A percentile compares a stretch with the other conserved stretches of the same genome.
Evolutionary conservation across 805 yeast genomes (phyloP).

Genomic region (Cyberlindnera suaveolens): DNA sequence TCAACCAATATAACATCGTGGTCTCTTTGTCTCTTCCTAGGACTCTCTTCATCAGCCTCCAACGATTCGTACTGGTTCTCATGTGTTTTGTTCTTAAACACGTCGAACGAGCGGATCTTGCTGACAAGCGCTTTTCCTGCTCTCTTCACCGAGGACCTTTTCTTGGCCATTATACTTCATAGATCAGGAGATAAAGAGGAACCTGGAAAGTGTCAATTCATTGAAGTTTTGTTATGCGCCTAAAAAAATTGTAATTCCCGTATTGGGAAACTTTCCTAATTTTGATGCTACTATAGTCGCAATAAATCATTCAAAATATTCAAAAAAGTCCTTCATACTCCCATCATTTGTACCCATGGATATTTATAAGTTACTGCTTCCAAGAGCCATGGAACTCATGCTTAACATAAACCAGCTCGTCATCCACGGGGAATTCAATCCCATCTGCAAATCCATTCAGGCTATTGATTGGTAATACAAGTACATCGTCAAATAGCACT

Average conservation of each 20-base stretch:
- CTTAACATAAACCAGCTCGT: conserved; percentile 9
- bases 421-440: conserved; percentile 4
- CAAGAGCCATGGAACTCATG: conserved; percentile 20
- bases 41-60: conserved; percentile 5
- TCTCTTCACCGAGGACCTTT: conserved; percentile 4
- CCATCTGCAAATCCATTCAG: conserved; percentile 18
- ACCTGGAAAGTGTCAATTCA: too few relatives aligned
- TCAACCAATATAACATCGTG: conserved; percentile 1
- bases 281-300: too few relatives aligned
- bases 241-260: too few relatives aligned
- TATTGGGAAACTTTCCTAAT: too few relatives aligned
- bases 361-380: conserved; percentile 5
- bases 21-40: conserved; percentile 3
- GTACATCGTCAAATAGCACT: conserved; percentile 16
- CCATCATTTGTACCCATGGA: too few relatives aligned
- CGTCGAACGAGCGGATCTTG: conserved; percentile 15
- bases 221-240: too few relatives aligned
- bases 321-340: too few relatives aligned
- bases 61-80: conserved; percentile 19
- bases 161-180: background rate
- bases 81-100: conserved; percentile 19
- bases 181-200: background rate
- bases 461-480: conserved; percentile 15
- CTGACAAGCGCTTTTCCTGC: conserved; percentile 10
- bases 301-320: too few relatives aligned